phyloP scores from a whole-genome alignment of 2,329 filamentous ascomycete genomes.

The Alternaria hordeiaustralica region DNA sequence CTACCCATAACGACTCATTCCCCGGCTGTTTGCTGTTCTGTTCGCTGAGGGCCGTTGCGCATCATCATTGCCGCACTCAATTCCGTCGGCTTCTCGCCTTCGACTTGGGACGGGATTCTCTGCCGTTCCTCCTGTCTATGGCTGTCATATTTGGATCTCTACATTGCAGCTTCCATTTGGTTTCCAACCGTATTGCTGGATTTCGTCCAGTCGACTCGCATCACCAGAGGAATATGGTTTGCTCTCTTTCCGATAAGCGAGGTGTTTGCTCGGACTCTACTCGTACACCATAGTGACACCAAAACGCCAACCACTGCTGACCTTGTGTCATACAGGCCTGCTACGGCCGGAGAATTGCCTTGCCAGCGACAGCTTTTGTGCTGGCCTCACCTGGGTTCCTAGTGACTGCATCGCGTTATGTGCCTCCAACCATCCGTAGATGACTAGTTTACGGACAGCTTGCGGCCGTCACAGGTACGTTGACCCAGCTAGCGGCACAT shows the following conservation, averaged over 20 bases:
- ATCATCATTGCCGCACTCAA: background rate
- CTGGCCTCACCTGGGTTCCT: background rate
- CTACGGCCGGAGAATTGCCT: background rate
- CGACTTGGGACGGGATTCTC: background rate
- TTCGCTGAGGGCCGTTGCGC: background rate
- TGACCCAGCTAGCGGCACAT: background rate
- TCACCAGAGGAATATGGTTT: background rate
- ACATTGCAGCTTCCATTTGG: background rate
- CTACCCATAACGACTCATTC: background rate
- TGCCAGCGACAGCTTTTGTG: background rate
- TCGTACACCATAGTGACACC: background rate
- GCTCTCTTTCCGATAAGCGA: background rate
- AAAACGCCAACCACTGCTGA: background rate
- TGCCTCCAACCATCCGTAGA: background rate
- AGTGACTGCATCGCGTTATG: background rate
- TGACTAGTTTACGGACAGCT: background rate
- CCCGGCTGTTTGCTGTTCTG: background rate
- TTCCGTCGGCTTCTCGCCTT: background rate
- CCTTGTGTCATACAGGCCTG: background rate
- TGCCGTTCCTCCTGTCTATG: background rate
- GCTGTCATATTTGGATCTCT: background rate
- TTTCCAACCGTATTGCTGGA: background rate
- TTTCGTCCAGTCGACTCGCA: background rate
- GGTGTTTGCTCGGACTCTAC: slow-evolving; percentile 5
- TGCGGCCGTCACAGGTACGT: background rate